Evolutionary conservation across 2,329 filamentous ascomycete species (phyloP).

Genomic region (Purpureocillium lavendulum): DNA sequence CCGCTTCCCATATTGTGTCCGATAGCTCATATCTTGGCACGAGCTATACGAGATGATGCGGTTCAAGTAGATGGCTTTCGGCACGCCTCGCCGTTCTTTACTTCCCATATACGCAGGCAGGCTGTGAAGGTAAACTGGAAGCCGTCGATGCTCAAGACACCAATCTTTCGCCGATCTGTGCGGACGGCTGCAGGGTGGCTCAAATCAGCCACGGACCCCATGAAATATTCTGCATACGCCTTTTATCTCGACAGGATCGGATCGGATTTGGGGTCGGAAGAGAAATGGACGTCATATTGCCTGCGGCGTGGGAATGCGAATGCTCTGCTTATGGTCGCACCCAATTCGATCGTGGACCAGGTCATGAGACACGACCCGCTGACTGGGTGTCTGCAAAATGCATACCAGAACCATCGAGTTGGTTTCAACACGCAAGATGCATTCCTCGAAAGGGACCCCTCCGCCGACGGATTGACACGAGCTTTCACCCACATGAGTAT

Average conservation of each 20-base stretch:
- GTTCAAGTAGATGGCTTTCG: slow-evolving; percentile 3
- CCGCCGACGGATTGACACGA: slow-evolving; percentile 2
- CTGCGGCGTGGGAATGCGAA: slow-evolving; percentile 3
- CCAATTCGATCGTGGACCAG: slow-evolving; percentile 4
- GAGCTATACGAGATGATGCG: slow-evolving; percentile 2
- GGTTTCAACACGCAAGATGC: slow-evolving; percentile 6
- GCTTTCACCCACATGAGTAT: slow-evolving; percentile 6
- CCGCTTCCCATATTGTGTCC: slow-evolving; percentile 5
- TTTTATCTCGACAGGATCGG: slow-evolving; percentile 6
- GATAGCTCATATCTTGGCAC: slow-evolving; percentile 4
- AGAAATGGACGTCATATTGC: slow-evolving; percentile 1
- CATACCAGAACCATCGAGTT: slow-evolving; percentile 3
- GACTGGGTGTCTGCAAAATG: slow-evolving; percentile 5
- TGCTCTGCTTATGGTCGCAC: slow-evolving; percentile 5
- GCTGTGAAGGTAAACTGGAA: slow-evolving; percentile 4
- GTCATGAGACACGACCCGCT: slow-evolving; percentile 6
- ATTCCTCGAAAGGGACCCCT: neutral
- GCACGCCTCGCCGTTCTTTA: slow-evolving; percentile 3
- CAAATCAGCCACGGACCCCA: slow-evolving; percentile 4
- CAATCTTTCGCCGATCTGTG: slow-evolving; percentile 3
- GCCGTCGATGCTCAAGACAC: slow-evolving; percentile 4
- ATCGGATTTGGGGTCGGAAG: slow-evolving; percentile 4
- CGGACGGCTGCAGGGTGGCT: slow-evolving; percentile 1
- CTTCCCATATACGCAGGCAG: slow-evolving; percentile 2
- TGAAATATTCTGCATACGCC: slow-evolving; percentile 6